Evolutionary conservation across 1,284 basidiomycete genomes (phyloP), one percentile per base, ranked within the genome.

Genomic region (Athelia psychrophila): DNA sequence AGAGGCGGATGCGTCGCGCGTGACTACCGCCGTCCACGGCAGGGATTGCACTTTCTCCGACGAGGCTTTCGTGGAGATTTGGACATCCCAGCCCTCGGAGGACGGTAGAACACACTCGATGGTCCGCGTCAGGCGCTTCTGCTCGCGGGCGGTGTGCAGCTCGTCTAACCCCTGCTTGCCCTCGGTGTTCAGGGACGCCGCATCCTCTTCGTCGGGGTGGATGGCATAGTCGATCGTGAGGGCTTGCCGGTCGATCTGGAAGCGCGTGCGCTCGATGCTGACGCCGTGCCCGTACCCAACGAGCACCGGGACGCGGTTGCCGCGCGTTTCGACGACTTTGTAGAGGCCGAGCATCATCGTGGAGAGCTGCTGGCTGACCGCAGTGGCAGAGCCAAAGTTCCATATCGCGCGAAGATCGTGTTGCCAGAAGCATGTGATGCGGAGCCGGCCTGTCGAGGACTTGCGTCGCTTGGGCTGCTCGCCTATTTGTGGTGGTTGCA

Each of bases 341-440:
- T 90, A 78, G 46, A 98, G 74, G 16, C 89, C 88, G 2, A 92
- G 71, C 27, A 91, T 78, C 78, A 96, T 88, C 2, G 88, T 84
- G 15, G 88, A 86, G 1, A 97, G 77, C 57, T 95, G 91, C 58
- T 90, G 86, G 54, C 70, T 77, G 27, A 86, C 60, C 49, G 74
- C 76, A 38, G 77, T 72, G 9, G 76, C 74, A 0, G 83, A 81
- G 8, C 83, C 83, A 48, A 93, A 81, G 40, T 84, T 88, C 92
- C 93, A 96, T 13, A 93, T 71, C 0, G 93, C 84, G 56, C 89
- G 88, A n/a, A 98, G 82, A 69, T 97, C 91, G 73, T 98, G 96
- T 60, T 95, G 91, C 92, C 93, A 98, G 67, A 96, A 96, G 61
- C 91, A 93, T 1, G 92, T 95, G 53, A 97, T 82, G 20, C 90